phyloP scores from a whole-genome alignment of 441 rosid genomes.

The Raphanus hybrid region DNA sequence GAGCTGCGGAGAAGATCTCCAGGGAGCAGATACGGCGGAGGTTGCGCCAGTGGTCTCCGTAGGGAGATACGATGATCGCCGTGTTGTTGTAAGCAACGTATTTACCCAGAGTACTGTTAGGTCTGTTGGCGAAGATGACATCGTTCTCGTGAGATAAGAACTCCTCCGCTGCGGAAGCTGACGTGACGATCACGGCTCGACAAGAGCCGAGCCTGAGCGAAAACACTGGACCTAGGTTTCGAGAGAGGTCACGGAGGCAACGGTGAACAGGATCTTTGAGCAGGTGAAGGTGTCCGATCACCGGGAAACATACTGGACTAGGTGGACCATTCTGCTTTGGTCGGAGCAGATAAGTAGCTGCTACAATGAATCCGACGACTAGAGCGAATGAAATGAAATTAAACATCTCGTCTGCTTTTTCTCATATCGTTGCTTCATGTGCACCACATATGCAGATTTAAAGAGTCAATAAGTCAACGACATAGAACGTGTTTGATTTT shows the following conservation, averaged over 20 bases:
- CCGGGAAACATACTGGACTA: conserved; percentile 49
- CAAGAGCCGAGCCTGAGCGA: conserved; percentile 53
- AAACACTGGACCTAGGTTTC: conserved; percentile 47
- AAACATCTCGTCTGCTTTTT: neutral
- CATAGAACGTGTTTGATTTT: too few species aligned
- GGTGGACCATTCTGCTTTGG: conserved; percentile 45
- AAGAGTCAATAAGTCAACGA: neutral
- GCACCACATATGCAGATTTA: too few species aligned
- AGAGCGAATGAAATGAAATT: neutral
- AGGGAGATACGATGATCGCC: conserved; percentile 33
- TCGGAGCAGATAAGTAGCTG: neutral
- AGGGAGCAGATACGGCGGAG: conserved; percentile 54
- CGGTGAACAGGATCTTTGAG: conserved; percentile 56
- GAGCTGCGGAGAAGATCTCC: conserved; percentile 45
- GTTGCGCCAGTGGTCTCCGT: conserved; percentile 59
- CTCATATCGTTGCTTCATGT: neutral
- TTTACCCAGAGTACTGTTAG: neutral
- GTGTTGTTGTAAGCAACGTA: conserved; percentile 42
- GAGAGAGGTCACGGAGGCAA: conserved; percentile 36
- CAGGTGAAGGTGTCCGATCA: conserved; percentile 63
- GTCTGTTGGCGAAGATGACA: conserved; percentile 21
- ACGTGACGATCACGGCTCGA: conserved; percentile 49
- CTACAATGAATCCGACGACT: neutral
- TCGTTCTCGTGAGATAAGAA: conserved; percentile 43
- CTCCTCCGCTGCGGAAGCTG: conserved; percentile 46